Evolutionary conservation across 345 rosid genomes (phyloP).

Genomic region (Lepidium aucheri): DNA sequence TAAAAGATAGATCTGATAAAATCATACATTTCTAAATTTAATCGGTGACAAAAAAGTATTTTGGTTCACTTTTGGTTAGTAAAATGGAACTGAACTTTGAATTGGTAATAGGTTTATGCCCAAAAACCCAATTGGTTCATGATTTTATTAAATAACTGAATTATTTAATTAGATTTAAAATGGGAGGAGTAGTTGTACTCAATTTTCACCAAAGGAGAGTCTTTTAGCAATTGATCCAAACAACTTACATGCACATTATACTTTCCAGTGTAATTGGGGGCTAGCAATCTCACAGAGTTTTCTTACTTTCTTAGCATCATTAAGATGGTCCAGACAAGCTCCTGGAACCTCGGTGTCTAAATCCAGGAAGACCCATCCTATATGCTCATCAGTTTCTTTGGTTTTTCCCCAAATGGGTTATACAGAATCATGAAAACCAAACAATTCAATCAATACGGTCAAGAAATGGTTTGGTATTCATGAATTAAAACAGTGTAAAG

Average conservation of each 20-base stretch:
- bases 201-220: too few species aligned
- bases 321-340: conserved; percentile 66
- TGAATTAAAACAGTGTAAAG: not conserved
- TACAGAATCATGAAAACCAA: conserved; percentile 45
- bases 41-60: too few species aligned
- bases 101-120: too few species aligned
- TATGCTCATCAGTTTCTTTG: conserved; percentile 71
- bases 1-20: too few species aligned
- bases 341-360: conserved; percentile 56
- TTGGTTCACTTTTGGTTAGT: too few species aligned
- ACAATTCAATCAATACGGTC: not conserved
- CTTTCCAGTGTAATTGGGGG: conserved; percentile 65
- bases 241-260: conserved; percentile 88
- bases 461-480: not conserved
- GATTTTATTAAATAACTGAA: too few species aligned
- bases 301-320: conserved; percentile 70
- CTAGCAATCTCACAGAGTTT: conserved; percentile 80
- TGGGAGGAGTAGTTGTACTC: too few species aligned
- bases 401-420: conserved; percentile 89
- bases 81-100: too few species aligned
- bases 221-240: too few species aligned
- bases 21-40: too few species aligned
- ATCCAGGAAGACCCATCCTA: conserved; percentile 84
- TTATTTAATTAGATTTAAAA: too few species aligned
- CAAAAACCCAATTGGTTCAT: too few species aligned